Conservation (phyloP, 1,139 yeast species). For the Saccharomyces uvarum region DNA sequence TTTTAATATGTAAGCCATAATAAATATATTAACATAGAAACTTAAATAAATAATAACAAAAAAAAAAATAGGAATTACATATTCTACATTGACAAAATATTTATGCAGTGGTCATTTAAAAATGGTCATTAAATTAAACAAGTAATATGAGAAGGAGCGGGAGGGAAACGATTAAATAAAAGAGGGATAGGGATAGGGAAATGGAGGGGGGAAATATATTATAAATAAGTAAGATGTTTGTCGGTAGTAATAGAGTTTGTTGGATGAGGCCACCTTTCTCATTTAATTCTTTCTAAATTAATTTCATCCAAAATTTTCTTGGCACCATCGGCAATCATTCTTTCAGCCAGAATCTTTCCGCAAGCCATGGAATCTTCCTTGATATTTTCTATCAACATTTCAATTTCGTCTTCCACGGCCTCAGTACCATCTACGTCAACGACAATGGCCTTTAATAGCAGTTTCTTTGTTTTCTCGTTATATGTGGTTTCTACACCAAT, state of each 20-base stretch:
- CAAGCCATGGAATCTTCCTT: conserved; percentile 59
- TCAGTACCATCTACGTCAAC: conserved; percentile 77
- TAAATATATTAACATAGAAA: neutral
- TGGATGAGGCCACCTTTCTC: conserved; percentile 12
- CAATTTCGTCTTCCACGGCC: conserved; percentile 44
- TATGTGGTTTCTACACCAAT: conserved; percentile 75
- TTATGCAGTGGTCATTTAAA: conserved; percentile 1
- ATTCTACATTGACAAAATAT: neutral
- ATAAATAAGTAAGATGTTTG: neutral
- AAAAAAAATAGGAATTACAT: neutral
- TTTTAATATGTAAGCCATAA: neutral
- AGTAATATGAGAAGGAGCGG: neutral
- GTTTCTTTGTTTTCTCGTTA: conserved; percentile 37
- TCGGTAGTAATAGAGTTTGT: conserved; percentile 3
- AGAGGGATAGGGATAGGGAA: neutral
- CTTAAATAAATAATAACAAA: neutral
- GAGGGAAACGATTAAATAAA: neutral
- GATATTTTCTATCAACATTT: conserved; percentile 23
- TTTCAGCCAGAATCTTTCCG: conserved; percentile 64
- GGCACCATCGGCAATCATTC: conserved; percentile 70
- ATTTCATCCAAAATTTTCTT: conserved; percentile 73
- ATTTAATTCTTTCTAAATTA: conserved; percentile 54
- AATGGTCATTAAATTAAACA: conserved; percentile 1
- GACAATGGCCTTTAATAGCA: conserved; percentile 62
- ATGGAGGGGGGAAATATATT: neutral